phyloP scores from a whole-genome alignment of 805 yeast genomes.

The Babjeviella inositovora region DNA sequence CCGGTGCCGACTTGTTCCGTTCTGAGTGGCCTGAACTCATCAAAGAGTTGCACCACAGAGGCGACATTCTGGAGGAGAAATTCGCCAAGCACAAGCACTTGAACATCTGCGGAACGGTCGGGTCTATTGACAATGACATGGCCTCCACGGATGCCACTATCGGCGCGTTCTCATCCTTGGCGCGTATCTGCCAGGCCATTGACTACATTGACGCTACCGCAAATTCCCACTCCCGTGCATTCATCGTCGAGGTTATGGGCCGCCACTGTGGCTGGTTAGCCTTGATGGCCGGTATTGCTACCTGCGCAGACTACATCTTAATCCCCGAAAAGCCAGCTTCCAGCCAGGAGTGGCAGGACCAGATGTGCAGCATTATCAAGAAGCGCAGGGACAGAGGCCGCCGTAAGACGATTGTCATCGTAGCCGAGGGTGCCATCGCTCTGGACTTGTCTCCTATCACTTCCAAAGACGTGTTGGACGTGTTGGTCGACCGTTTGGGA shows the following conservation, averaged over 20 bases:
- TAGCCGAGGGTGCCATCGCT: conserved; percentile 96
- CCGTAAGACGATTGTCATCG: conserved; percentile 90
- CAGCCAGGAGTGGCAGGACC: conserved; percentile 61
- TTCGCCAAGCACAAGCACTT: conserved; percentile 49
- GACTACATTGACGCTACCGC: conserved; percentile 98
- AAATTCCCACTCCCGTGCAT: conserved; percentile 91
- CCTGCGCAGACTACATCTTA: conserved; percentile 88
- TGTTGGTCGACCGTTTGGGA: conserved; percentile 59
- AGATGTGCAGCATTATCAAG: conserved; percentile 56
- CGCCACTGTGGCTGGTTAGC: conserved; percentile 99
- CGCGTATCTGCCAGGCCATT: conserved; percentile 82
- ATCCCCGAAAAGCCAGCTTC: conserved; percentile 90
- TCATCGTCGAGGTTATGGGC: conserved; percentile 98
- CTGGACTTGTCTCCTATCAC: conserved; percentile 67
- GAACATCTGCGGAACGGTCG: conserved; percentile 87
- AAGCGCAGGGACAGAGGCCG: conserved; percentile 80
- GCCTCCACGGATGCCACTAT: conserved; percentile 92
- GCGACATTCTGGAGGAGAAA: conserved; percentile 40
- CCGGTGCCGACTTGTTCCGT: conserved; percentile 94
- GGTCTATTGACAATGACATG: conserved; percentile 98
- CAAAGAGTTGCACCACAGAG: conserved; percentile 44
- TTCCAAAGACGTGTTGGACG: conserved; percentile 67
- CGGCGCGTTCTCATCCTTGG: conserved; percentile 90
- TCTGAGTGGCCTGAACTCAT: conserved; percentile 88
- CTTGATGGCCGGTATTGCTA: conserved; percentile 91